phyloP scores from a whole-genome alignment of 306 rosid genomes.

The Ochetophila trinervis region DNA sequence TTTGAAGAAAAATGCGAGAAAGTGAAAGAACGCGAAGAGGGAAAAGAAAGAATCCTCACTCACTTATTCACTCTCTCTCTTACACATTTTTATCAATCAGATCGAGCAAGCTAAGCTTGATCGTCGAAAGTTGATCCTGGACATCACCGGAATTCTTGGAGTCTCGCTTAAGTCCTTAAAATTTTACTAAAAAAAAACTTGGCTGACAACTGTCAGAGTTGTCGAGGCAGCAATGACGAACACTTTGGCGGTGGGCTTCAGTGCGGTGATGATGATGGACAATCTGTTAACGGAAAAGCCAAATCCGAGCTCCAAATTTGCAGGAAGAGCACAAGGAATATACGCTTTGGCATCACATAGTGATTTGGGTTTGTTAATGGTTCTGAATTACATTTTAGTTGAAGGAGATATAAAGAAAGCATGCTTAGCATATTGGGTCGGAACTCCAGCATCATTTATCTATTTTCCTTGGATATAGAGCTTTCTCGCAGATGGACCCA shows the following conservation, averaged over 20 bases:
- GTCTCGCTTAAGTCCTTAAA: no score
- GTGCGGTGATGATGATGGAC: not conserved
- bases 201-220: not conserved
- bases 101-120: no score
- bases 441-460: no score
- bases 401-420: slow-evolving; percentile 16
- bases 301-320: not conserved
- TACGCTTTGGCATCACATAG: not conserved
- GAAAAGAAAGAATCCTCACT: fast-evolving
- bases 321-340: slow-evolving; percentile 16
- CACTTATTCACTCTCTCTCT: no score
- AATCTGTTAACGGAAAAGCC: slow-evolving; percentile 8
- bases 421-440: slow-evolving; percentile 8
- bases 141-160: no score
- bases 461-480: no score
- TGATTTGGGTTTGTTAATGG: slow-evolving; percentile 4
- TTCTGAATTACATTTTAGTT: not conserved
- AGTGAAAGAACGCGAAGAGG: not conserved
- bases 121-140: no score
- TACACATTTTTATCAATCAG: no score
- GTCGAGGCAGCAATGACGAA: not conserved
- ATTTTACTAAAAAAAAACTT: no score
- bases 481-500: no score
- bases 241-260: not conserved
- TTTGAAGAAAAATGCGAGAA: not conserved